Conservation (phyloP, 768 basidiomycete species). For the Termitomyces sp. region DNA sequence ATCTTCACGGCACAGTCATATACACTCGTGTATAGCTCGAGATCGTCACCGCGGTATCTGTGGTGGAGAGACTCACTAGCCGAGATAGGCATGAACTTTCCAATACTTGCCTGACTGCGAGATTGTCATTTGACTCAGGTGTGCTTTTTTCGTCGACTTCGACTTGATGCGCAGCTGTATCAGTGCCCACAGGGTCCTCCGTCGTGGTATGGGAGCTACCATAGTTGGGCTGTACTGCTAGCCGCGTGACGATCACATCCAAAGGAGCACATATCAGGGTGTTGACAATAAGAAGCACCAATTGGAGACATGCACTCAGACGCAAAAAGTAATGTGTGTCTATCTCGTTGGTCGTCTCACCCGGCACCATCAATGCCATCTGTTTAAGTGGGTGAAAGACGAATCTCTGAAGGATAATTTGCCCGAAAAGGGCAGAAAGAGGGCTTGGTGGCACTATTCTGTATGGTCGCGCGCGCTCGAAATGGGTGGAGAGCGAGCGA, state of each 20-base stretch:
- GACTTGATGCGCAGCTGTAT: not conserved
- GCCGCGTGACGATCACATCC: conserved; percentile 19
- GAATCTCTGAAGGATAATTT: conserved; percentile 24
- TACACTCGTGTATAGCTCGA: conserved; percentile 21
- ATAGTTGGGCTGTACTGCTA: conserved; percentile 17
- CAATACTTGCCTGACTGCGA: conserved; percentile 9
- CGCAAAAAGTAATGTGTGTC: not conserved
- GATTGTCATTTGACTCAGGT: not conserved
- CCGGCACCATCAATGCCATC: not conserved
- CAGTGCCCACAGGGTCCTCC: not conserved
- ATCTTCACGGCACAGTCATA: conserved; percentile 25
- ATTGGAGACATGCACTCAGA: not conserved
- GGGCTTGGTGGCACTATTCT: conserved; percentile 51
- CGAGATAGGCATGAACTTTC: not conserved
- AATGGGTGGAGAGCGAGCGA: conserved; percentile 47
- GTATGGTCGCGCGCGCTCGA: conserved; percentile 57
- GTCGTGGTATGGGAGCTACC: not conserved
- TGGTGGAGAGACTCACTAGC: not conserved
- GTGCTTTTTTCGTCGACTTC: not conserved
- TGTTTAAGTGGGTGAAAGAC: conserved; percentile 23
- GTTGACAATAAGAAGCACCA: conserved; percentile 8
- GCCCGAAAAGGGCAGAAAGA: conserved; percentile 34
- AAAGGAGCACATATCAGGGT: conserved; percentile 18
- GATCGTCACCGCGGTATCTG: conserved; percentile 21
- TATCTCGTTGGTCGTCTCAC: not conserved